Base-by-base conservation (phyloP, 768 basidiomycete species). In the Tylopilus subfusipes region DNA sequence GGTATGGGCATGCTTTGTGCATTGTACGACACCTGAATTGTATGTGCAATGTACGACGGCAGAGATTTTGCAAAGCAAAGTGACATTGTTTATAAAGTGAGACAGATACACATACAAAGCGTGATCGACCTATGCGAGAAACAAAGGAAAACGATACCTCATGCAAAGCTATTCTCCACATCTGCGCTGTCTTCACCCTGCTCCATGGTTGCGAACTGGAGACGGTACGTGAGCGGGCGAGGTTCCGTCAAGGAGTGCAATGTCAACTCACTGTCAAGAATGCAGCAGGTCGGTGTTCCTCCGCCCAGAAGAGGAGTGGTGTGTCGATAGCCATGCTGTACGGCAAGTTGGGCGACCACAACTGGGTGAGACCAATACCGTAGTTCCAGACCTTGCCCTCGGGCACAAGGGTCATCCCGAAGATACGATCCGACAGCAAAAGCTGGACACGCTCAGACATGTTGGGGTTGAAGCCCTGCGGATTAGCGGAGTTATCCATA, bases 301-400 rank as follows among this genome's bases (percentile, higher is more conserved):
- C 92, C 1, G 93, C 88, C 95, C 95, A 98, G 83, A 97, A 98
- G 55, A 88, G 75, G 29, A 95, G 76, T 13, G 95, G 95, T n/a
- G 91, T 95, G 68, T 96, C 95, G 55, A 98, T 75, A 27, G 82
- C 83, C 80, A 96, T 88, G 19, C 83, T 80, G 66, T 91, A 98
- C 34, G 83, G 80, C 60, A 95, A 71, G 62, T 76, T 89, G 33
- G 91, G 82, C 9, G 89, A 81, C 92, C 93, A 98, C 58, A 93
- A 68, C 70, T 97, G 93, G 5, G 95, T 96, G 45, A 97, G 76
- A 34, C 94, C 93, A 53, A 96, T 86, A 31, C 93, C 93, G 65
- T 97, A 98, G 72, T 97, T 97, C 97, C 97, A 98, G 31, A 97
- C 85, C 52, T 85, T 85, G 60, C 96, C 97, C 70, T 90, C 94